A percentile compares a stretch with the other conserved stretches of the same genome.
Conservation (phyloP, 208 protist species). For the Trypanosoma mega region DNA sequence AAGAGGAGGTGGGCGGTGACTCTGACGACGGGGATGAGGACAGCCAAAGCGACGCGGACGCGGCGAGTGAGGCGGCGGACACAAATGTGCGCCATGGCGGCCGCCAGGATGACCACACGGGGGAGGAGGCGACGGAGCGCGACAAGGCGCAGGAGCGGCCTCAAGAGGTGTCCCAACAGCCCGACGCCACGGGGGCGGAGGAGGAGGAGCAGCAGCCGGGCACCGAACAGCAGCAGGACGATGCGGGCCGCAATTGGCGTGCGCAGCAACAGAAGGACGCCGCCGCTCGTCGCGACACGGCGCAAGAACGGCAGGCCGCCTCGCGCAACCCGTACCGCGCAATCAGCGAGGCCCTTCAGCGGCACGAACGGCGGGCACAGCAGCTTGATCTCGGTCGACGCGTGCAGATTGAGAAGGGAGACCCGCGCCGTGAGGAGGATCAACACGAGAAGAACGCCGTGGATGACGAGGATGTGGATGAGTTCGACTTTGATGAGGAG, state of each 20-base stretch:
- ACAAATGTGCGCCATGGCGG: constrained; percentile 83
- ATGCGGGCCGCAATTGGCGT: constrained; percentile 82
- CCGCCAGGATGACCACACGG: constrained; percentile 78
- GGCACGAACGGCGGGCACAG: constrained; percentile 74
- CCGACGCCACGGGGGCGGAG: constrained; percentile 43
- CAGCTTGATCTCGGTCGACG: constrained; percentile 80
- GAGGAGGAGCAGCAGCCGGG: constrained; percentile 70
- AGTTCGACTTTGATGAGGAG: constrained; percentile 40
- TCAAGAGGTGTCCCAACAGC: constrained; percentile 32
- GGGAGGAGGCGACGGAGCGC: constrained; percentile 68
- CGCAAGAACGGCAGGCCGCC: constrained; percentile 56
- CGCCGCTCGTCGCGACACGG: constrained; percentile 71
- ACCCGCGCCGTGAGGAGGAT: constrained; percentile 40
- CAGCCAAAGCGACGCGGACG: constrained; percentile 23
- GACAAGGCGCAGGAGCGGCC: constrained; percentile 41
- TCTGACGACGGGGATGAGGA: constrained; percentile 31
- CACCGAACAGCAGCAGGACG: constrained; percentile 77
- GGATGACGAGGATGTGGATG: constrained; percentile 48
- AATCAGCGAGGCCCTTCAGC: constrained; percentile 87
- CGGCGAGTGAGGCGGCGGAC: constrained; percentile 46
- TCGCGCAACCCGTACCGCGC: constrained; percentile 82
- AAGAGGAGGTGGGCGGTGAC: constrained; percentile 27
- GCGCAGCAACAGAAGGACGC: constrained; percentile 75
- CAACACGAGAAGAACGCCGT: constrained; percentile 43
- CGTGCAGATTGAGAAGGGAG: constrained; percentile 71